Base-by-base conservation (phyloP, 164 flowering plant species). In the Aristolochia californica region DNA sequence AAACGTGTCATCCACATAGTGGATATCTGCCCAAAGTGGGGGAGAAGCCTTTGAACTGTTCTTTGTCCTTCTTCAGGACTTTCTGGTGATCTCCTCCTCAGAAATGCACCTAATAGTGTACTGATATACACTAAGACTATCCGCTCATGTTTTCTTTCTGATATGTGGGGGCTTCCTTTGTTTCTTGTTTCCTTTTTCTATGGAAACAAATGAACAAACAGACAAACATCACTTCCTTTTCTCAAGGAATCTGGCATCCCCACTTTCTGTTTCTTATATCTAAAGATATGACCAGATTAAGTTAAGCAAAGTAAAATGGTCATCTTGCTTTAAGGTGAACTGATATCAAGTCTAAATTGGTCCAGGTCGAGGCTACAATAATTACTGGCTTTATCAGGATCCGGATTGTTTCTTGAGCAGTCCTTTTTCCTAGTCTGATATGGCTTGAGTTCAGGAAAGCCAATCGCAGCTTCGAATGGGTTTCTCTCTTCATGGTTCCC, bases 91-190 rank as follows among this genome's bases (percentile, higher is more conserved):
- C 62, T 73, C 79, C 77, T 53, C 43, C 74, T 75, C 77, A 67
- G 75, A 65, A 61, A 57, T 62, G 82, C 77, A 76, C 80, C 78
- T 68, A 75, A 60, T 65, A 10, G 44, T 56, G 49, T 21, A 17
- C 50, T 5, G 40, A 5, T 34, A 34, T 34, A 59, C 72, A 67
- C 30, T 25, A 58, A 58, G 69, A 70, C 65, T 22, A 58, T 63
- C 74, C 72, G 67, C 70, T 67, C 70, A 18, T 43, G 10, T 16
- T n/a, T 20, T 0, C 9, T 24, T 22, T 52, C 54, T 48, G 43
- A 34, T 10, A 9, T 18, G 17, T 11, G 59, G 40, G 10, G 40
- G 40, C 40, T 34, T 1, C 40, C 40, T 34, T 34, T 34, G 10
- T 34, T 2, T 34, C 40, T 12, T 44, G 60, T 57, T 45, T 17